Percentiles rank a stretch among this genome's conserved stretches.
These are phyloP conservation scores for Actinomucor elegans DNA, from an alignment of 371 early-diverging fungal species.

Conservation along the genomic window DNA sequence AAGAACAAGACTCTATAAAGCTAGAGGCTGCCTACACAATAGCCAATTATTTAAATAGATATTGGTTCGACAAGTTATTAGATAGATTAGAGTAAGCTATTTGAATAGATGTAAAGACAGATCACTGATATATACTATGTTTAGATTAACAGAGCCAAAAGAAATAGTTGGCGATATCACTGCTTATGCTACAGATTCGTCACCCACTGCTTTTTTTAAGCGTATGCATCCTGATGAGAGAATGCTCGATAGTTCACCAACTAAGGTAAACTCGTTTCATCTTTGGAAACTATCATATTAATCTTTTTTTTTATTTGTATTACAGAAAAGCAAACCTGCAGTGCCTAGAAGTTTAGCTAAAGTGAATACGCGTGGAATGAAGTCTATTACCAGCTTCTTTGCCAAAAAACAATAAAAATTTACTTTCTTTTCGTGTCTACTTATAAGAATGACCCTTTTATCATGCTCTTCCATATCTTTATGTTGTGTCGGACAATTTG, in stretches of 20 bases:
- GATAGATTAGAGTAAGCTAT: conserved; percentile 12
- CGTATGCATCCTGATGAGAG: conserved; percentile 9
- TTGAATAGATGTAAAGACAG: neutral
- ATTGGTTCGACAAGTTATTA: conserved; percentile 22
- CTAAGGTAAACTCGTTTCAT: too few relatives aligned
- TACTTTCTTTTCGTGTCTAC: too few relatives aligned
- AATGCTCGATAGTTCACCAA: conserved; percentile 3
- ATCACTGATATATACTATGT: neutral
- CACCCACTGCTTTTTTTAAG: conserved; percentile 18
- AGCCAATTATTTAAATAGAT: conserved; percentile 19
- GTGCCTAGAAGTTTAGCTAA: conserved; percentile 25
- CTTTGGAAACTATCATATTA: too few relatives aligned
- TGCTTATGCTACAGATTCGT: conserved; percentile 17
- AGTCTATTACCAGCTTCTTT: conserved; percentile 25
- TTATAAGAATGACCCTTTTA: too few relatives aligned
- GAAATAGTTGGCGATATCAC: conserved; percentile 14
- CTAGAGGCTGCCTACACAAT: conserved; percentile 25
- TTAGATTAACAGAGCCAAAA: conserved; percentile 3
- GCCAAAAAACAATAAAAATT: conserved; percentile 14
- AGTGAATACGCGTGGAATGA: conserved; percentile 27
- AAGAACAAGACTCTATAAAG: conserved; percentile 2
- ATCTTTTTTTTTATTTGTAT: neutral
- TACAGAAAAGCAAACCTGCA: conserved; percentile 15
- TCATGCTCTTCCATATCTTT: too few relatives aligned
- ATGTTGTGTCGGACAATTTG: too few relatives aligned